Evolutionary conservation across 352 stramenopile genomes (phyloP).

Genomic region (Pythium dissotocum): DNA sequence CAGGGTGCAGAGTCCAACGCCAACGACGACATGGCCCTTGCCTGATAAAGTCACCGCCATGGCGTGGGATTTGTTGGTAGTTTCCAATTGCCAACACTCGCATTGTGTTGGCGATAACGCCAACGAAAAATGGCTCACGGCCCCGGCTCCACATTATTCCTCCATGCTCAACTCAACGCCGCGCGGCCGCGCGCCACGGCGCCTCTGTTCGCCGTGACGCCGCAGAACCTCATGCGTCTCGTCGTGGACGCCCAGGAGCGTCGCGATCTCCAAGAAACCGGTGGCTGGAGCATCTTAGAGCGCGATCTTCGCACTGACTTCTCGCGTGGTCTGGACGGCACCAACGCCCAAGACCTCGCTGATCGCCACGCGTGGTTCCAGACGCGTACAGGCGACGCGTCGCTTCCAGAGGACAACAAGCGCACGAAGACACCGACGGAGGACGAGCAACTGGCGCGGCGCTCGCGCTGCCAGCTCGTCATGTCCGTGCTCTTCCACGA

Average conservation of each 20-base stretch:
- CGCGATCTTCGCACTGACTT: conserved; percentile 1
- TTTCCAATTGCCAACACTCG: background rate
- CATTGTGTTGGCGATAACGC: background rate
- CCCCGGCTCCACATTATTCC: background rate
- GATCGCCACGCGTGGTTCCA: background rate
- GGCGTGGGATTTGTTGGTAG: background rate
- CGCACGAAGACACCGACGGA: background rate
- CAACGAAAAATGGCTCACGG: background rate
- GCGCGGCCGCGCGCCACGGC: background rate
- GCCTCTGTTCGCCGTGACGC: background rate
- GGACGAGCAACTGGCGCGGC: background rate
- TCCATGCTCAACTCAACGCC: background rate
- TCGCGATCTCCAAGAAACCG: background rate
- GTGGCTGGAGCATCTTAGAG: conserved; percentile 4
- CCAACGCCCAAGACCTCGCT: background rate
- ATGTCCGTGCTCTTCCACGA: conserved; percentile 2
- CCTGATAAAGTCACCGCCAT: background rate
- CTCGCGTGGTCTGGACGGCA: background rate
- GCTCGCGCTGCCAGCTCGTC: conserved; percentile 1
- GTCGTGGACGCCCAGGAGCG: conserved; percentile 2
- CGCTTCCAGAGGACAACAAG: background rate
- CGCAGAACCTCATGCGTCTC: background rate
- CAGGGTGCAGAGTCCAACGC: conserved; percentile 22
- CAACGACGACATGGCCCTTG: background rate
- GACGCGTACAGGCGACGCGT: background rate